phyloP scores from a whole-genome alignment of 1,284 basidiomycete species.

The Albatrellus sp. region DNA sequence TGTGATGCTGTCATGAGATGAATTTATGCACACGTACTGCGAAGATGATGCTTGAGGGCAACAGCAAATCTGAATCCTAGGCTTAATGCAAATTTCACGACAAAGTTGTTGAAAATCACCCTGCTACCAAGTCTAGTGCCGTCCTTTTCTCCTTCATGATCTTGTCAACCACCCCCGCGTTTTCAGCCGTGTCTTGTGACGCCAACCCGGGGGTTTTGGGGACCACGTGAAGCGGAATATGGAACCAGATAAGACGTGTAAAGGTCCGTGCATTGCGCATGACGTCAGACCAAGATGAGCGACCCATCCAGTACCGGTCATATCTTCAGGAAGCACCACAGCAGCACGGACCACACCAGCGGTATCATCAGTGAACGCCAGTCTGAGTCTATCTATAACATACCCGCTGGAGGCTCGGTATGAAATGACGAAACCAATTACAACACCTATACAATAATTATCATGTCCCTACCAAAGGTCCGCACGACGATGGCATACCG shows the following conservation, averaged over 20 bases:
- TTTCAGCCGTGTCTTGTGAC: constrained; percentile 19
- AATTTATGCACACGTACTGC: constrained; percentile 37
- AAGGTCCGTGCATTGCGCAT: constrained; percentile 36
- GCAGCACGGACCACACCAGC: neutral
- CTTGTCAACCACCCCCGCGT: too few relatives aligned
- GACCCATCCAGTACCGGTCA: constrained; percentile 55
- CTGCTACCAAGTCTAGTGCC: constrained; percentile 46
- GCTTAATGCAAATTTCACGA: too few relatives aligned
- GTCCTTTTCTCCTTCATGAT: constrained; percentile 50
- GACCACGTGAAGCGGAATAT: constrained; percentile 36
- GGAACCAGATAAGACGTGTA: constrained; percentile 48
- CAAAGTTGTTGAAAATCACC: too few relatives aligned
- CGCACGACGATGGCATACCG: constrained; percentile 23
- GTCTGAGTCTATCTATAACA: constrained; percentile 9
- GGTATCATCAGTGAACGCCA: neutral
- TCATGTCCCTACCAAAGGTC: neutral
- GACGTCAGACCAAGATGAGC: constrained; percentile 46
- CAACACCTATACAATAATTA: constrained; percentile 35
- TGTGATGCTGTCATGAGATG: too few relatives aligned
- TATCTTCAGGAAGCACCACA: constrained; percentile 22
- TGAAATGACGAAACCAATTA: constrained; percentile 61
- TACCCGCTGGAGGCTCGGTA: constrained; percentile 51
- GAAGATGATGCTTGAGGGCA: constrained; percentile 53
- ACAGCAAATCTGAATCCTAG: constrained; percentile 39
- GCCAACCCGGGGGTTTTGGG: constrained; percentile 21